Conservation (phyloP, 345 rosid genomes). For the Camelina laxa region DNA sequence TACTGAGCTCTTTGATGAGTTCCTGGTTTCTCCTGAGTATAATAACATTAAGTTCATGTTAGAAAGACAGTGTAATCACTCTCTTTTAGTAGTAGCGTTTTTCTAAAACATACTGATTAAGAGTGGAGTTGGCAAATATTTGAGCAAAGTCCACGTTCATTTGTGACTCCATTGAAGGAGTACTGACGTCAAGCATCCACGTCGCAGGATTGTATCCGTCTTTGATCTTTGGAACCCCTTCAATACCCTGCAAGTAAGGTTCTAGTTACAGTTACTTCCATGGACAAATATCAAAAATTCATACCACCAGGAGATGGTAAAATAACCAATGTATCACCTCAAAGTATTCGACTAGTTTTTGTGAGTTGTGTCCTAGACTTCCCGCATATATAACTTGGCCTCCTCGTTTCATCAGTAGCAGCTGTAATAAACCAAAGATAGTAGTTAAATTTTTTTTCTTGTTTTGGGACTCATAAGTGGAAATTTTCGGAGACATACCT, state of each 20-base stretch:
- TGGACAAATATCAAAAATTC: background rate
- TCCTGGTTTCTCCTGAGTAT: conserved; percentile 69
- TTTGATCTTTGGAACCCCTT: conserved; percentile 70
- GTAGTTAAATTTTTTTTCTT: background rate
- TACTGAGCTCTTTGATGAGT: conserved; percentile 63
- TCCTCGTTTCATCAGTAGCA: conserved; percentile 88
- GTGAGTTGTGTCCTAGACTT: conserved; percentile 73
- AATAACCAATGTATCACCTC: conserved; percentile 57
- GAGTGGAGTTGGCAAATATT: conserved; percentile 64
- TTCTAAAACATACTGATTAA: conserved; percentile 59
- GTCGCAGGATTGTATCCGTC: conserved; percentile 90
- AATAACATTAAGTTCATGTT: background rate
- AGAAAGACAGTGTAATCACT: background rate
- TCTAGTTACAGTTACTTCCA: conserved; percentile 22
- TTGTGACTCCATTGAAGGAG: conserved; percentile 69
- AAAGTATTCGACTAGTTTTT: conserved; percentile 80
- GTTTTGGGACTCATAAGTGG: background rate
- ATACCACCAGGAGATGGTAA: background rate
- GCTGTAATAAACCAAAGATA: conserved; percentile 49
- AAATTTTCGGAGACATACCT: conserved; percentile 50
- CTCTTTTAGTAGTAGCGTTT: background rate
- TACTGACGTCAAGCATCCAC: conserved; percentile 89
- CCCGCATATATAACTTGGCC: conserved; percentile 93
- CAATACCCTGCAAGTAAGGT: conserved; percentile 56
- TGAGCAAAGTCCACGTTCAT: conserved; percentile 74